Evolutionary conservation across 805 yeast genomes (phyloP), one percentile per base, ranked within the genome.

Genomic region (Candida sonorensis): DNA sequence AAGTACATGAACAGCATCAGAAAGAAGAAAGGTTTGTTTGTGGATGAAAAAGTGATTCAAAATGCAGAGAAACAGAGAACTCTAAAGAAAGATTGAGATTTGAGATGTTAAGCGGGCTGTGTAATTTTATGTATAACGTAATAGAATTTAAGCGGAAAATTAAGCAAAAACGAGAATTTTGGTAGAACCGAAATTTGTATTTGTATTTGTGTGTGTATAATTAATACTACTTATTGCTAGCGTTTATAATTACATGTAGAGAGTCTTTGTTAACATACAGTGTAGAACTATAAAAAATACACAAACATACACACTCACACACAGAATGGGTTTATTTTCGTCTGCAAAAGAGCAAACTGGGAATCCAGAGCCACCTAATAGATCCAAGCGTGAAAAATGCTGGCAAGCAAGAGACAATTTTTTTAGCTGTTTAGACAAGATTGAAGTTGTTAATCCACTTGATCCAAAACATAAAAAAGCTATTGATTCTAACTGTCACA

Each of bases 21-120:
- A 51, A 73, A 75, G 52, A 70, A 94, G 43, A 92, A 92, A 61
- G 98, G 98, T 8, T 62, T 92, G 37, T 78, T 80, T 46, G 83
- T 87, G 15, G 95, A 85, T 48, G 94, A 86, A 50, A 88, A 88
- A 58, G 82, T 92, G 27, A 82, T 92, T 15, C 73, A 84, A 52
- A 83, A 81, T 51, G 96, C 97, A 1, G 97, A 92, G 55, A 86
- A 88, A 57, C 97, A 92, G 60, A 72, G 96, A 55, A 88, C 90
- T 0, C 57, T 88, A 61, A 84, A 81, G 61, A 80, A 69, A 53
- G 83, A 80, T 23, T 44, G 34, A 26, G 10, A 15, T 13, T 10
- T 19, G 27, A 21, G 24, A 14, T 18, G 24, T 13, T 28, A 11
- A 17, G 7, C 17, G 24, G 8, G n/a, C 12, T 22, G 7, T 19